phyloP scores from a whole-genome alignment of 169 alveolate species.

The Plasmodium reichenowi region DNA sequence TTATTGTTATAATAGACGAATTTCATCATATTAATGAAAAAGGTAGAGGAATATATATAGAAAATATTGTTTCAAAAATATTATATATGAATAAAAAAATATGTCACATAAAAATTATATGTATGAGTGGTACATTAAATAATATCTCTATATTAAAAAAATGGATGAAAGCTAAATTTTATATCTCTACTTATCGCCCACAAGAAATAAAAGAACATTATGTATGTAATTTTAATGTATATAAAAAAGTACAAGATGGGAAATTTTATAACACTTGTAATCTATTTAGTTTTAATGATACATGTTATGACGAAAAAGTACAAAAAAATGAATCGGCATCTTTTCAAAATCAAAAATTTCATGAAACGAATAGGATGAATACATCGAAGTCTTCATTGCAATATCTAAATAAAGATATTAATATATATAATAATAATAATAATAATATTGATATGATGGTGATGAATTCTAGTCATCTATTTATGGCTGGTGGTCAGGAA shows the following conservation, averaged over 20 bases:
- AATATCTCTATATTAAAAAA: constrained; percentile 13
- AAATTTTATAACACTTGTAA: constrained; percentile 9
- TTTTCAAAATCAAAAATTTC: too few species aligned
- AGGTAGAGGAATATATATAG: constrained; percentile 66
- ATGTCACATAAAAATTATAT: constrained; percentile 38
- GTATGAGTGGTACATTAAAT: constrained; percentile 69
- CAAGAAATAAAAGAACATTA: constrained; percentile 64
- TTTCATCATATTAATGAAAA: constrained; percentile 59
- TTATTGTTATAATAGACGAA: constrained; percentile 51
- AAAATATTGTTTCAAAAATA: constrained; percentile 47
- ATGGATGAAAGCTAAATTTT: constrained; percentile 63
- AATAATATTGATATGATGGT: too few species aligned
- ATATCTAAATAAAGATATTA: too few species aligned
- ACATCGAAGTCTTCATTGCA: too few species aligned
- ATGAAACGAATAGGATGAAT: too few species aligned
- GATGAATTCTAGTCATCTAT: too few species aligned
- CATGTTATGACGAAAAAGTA: background rate
- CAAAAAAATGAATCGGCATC: too few species aligned
- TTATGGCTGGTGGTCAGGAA: too few species aligned
- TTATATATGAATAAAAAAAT: constrained; percentile 22
- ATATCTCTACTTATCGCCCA: constrained; percentile 58
- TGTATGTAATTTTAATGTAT: constrained; percentile 43
- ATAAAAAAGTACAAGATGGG: constrained; percentile 13
- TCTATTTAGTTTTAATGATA: constrained; percentile 4
- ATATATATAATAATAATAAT: too few species aligned